These are phyloP conservation scores for Apiotrichum sp. DNA, from an alignment of 1,284 basidiomycete species.

Conservation along the genomic window DNA sequence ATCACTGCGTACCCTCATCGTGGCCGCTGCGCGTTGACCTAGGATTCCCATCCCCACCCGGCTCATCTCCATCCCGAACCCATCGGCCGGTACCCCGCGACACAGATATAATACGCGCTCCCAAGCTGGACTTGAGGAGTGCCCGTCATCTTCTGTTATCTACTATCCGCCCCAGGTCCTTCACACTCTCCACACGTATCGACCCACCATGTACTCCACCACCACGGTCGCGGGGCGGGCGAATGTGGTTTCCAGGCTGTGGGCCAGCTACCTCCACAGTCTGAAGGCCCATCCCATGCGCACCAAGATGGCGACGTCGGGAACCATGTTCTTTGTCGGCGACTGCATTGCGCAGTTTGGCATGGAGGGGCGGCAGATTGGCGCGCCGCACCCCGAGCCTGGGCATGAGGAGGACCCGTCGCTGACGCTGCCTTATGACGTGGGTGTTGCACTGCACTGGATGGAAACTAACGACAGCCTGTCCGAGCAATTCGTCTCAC, in stretches of 20 bases:
- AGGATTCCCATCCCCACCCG: no score
- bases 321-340: constrained; percentile 12
- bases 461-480: neutral
- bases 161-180: no score
- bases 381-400: neutral
- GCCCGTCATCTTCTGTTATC: no score
- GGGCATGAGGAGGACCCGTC: neutral
- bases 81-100: no score
- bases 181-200: no score
- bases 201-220: neutral
- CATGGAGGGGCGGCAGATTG: constrained; percentile 14
- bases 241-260: neutral
- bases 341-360: constrained; percentile 22
- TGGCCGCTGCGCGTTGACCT: no score
- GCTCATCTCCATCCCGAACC: no score
- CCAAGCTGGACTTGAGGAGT: no score
- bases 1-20: no score
- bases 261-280: constrained; percentile 4
- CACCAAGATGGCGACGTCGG: constrained; percentile 19
- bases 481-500: neutral
- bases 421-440: neutral
- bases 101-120: no score
- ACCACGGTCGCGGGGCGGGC: neutral
- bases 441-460: neutral
- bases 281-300: constrained; percentile 8